A percentile compares a stretch with the other conserved stretches of the same genome.
Evolutionary conservation across 345 rosid species (phyloP).

Genomic region (Syzygium aqueum): DNA sequence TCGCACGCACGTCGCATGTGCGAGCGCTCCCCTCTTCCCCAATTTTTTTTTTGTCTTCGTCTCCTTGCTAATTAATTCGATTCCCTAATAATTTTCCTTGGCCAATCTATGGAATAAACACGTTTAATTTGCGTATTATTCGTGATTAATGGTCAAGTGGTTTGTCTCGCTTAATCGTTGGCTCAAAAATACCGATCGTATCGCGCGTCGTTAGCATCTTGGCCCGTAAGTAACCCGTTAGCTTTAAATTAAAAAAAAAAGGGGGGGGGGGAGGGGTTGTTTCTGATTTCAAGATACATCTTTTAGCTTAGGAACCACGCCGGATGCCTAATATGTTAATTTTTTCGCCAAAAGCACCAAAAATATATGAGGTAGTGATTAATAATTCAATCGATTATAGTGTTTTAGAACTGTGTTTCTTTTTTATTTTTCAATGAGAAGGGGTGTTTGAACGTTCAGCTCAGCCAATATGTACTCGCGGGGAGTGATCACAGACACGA

Average conservation of each 20-base stretch:
- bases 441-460: not conserved
- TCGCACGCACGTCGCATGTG: slow-evolving; percentile 6
- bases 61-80: not conserved
- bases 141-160: not conserved
- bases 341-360: too few relatives aligned
- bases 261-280: fast-evolving
- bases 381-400: too few relatives aligned
- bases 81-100: not conserved
- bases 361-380: too few relatives aligned
- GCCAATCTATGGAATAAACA: not conserved
- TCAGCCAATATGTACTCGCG: not conserved
- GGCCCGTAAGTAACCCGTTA: not conserved
- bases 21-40: not conserved
- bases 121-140: not conserved
- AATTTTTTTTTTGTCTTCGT: too few relatives aligned
- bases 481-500: not conserved
- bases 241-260: not conserved
- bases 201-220: not conserved
- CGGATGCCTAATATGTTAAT: not conserved
- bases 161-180: not conserved
- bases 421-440: not conserved
- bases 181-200: not conserved
- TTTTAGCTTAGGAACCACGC: not conserved
- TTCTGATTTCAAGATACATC: not conserved
- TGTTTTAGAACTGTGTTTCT: not conserved